Percentiles rank a stretch among this genome's conserved stretches.
Conservation (phyloP, 2,329 filamentous ascomycete species). For the Eutypa lata region DNA sequence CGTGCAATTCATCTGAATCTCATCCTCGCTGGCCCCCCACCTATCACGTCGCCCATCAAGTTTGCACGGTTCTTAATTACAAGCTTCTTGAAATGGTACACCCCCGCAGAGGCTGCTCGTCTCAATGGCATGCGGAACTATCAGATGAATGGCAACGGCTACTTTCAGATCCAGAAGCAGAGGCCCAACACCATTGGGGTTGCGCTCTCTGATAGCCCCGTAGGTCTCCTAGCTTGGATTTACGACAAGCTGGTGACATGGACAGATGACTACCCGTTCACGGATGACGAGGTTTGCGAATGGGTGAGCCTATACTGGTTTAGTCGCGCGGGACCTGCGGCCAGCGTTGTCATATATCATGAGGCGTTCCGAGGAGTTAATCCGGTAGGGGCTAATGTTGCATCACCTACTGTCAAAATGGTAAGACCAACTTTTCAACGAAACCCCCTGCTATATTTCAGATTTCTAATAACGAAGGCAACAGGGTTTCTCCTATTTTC, state of each 20-base stretch:
- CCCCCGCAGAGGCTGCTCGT: constrained; percentile 10
- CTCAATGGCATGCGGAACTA: constrained; percentile 15
- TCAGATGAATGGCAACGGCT: constrained; percentile 16
- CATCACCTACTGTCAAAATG: constrained; percentile 1
- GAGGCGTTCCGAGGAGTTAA: constrained; percentile 5
- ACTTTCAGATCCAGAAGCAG: constrained; percentile 20
- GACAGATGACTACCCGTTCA: constrained; percentile 19
- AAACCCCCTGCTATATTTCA: no score
- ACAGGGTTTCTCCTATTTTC: constrained; percentile 14
- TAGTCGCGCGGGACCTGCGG: constrained; percentile 10
- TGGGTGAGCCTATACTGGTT: constrained; percentile 17
- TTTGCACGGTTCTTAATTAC: constrained; percentile 4
- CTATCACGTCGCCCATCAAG: constrained; percentile 5
- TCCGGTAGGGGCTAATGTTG: not conserved
- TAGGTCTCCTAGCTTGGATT: constrained; percentile 29
- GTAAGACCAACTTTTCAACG: not conserved
- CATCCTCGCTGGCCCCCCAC: constrained; percentile 2
- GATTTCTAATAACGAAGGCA: no score
- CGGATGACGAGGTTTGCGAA: constrained; percentile 12
- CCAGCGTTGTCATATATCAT: constrained; percentile 12
- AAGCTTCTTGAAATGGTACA: constrained; percentile 9
- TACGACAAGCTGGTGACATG: constrained; percentile 28
- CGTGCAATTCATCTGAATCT: constrained; percentile 11
- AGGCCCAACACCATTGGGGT: constrained; percentile 26
- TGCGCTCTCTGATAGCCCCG: constrained; percentile 25